Base-by-base conservation (phyloP, 169 alveolate genomes). In the Plasmodium vivax region DNA sequence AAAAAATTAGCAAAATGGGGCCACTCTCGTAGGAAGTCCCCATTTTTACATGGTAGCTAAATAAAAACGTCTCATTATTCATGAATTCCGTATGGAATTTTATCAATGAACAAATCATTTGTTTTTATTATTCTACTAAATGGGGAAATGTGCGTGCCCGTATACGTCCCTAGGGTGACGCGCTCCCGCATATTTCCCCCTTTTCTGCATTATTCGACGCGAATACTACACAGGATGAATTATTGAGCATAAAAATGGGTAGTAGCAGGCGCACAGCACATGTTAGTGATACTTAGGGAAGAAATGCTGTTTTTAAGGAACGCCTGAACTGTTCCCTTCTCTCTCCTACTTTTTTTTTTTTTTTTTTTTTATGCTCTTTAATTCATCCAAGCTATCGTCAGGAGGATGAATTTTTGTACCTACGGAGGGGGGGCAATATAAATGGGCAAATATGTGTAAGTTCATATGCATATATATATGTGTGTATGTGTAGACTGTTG, bases 331-430 rank as follows among this genome's bases (percentile, higher is more conserved):
- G n/a, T 30, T 85, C 62, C 58, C 27, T 30, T 54, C n/a, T 72
- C 54, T 19, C 43, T 56, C 82, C 16, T 75, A 34, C 34, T 27
- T 45, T 74, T 30, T 74, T 74, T 23, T 73, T 72, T 27, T 27
- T 74, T 10, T 74, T 41, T 41, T 14, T 34, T 87, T 32, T 87
- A 79, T 79, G 83, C 94, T 62, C 85, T 80, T 71, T 74, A 88
- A 88, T 88, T 88, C 94, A 88, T 88, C 94, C 90, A 88, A 88
- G 73, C 43, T 88, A 88, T 80, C 90, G 94, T 88, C 94, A 88
- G 83, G 94, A 88, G 34, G 34, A 14, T 14, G 77, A 19, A 54
- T 81, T 81, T 32, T 88, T 88, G 81, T 88, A 74, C 72, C 94
- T 88, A 41, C 30, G 41, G 62, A 88, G 71, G 82, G 82, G 30